Evolutionary conservation across 164 flowering plant genomes (phyloP), one percentile per base, ranked within the genome.

Genomic region (Aristolochia fimbriata): DNA sequence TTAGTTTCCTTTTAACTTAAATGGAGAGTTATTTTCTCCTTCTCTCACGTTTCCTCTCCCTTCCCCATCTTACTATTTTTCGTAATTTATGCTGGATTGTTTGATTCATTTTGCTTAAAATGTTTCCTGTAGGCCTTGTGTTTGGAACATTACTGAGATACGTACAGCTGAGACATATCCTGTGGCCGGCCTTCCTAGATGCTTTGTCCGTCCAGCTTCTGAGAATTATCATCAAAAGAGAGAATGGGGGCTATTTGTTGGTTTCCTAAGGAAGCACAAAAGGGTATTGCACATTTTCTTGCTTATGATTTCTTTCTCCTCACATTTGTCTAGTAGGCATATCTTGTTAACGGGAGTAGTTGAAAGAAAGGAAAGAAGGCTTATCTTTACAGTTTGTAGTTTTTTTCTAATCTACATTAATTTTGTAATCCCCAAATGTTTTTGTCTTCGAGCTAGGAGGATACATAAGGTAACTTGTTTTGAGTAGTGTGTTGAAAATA

Each of bases 171-270:
- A 22, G 21, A 6, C 52, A 15, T 37, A 54, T 58, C 37, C 57
- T 20, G 62, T 70, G 47, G 20, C 55, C 27, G 55, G 46, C 43
- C 60, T 72, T 25, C 65, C 73, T 45, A 53, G 50, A 61, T 70
- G 43, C 22, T 51, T 31, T 7, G 25, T 75, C 20, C 27, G 11
- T 33, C 73, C 71, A 49, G 70, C 70, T 13, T 24, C 41, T 51
- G 62, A 72, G 64, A 64, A 48, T 59, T 17, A 49, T 51, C 61
- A 47, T 59, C 69, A 75, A 30, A 60, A 62, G 55, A 64, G 7
- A 23, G 78, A 75, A 52, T 75, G 78, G 78, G 22, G 51, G 5
- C 12, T 0, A 21, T 75, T 75, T 63, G 15, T 75, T 60, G 31
- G 22, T 59, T 75, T 58, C 69, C 74, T 75, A 12, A 66, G 58